Evolutionary conservation across 805 yeast genomes (phyloP), one percentile per base, ranked within the genome.

Genomic region (Yarrowia sp.): DNA sequence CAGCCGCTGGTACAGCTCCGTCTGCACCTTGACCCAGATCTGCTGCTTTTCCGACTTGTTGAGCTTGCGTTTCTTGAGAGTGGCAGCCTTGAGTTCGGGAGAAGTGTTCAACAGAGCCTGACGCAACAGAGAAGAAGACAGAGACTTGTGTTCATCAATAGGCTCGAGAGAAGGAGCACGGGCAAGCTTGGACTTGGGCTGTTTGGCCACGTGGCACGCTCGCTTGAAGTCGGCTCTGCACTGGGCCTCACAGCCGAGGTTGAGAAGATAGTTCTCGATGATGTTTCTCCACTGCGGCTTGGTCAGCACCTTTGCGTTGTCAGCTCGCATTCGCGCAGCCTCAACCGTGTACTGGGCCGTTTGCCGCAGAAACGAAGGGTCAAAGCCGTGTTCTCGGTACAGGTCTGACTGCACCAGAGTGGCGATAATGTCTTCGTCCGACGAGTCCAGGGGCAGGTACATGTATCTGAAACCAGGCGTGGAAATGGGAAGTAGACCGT

Each of bases 281-380:
- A 88, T 81, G 70, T 87, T 85, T 68, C 92, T 78, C 90, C 92
- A 87, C 72, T 88, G 89, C 26, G 84, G 82, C 67, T 81, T 79
- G 6, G 82, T 76, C n/a, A 83, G 71, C 68, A 65, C 69, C 26
- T 26, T 7, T 49, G 41, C 59, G 65, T 28, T 16, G 26, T 62
- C 43, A 16, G 48, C 51, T n/a, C 70, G 66, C 21, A 66, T 62
- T 14, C 73, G 69, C 0, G 88, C 88, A 14, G 85, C 80, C 62
- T 79, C 76, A 8, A 88, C 83, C 1, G 89, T 85, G 71, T 82
- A 85, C 66, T 76, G 77, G 0, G 92, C 92, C 17, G 89, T 84
- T 64, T 84, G 85, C 11, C 77, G 68, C 67, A 83, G 79, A 70
- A 87, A 86, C 33, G 76, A 78, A 41, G 72, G 68, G 68, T 85